Conservation (phyloP, 257 asterid genomes). For the Eustoma russellianum region DNA sequence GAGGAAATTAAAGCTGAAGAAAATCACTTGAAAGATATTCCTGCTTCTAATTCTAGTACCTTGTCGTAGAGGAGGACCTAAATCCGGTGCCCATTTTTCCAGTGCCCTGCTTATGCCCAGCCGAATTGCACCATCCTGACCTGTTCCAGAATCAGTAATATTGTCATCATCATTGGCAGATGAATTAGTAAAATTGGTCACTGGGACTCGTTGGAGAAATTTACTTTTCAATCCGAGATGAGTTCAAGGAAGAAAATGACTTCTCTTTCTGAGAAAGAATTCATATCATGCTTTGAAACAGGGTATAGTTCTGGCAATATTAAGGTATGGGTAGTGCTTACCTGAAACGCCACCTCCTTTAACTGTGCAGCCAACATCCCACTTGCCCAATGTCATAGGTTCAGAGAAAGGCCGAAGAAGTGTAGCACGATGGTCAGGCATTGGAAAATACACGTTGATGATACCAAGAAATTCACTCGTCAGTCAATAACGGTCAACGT, state of each 20-base stretch:
- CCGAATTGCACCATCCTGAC: conserved; percentile 95
- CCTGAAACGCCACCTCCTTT: conserved; percentile 98
- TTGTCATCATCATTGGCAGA: too few relatives aligned
- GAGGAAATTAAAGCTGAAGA: too few relatives aligned
- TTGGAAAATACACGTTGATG: conserved; percentile 84
- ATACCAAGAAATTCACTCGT: too few relatives aligned
- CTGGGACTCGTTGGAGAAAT: too few relatives aligned
- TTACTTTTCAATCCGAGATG: too few relatives aligned
- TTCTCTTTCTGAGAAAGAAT: neutral
- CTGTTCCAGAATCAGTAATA: conserved; percentile 23
- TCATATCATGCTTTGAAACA: too few relatives aligned
- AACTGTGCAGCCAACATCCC: conserved; percentile 79
- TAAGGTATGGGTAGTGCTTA: conserved; percentile 16
- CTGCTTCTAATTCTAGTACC: conserved; percentile 34
- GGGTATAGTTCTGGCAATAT: too few relatives aligned
- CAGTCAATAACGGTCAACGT: too few relatives aligned
- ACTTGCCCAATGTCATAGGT: conserved; percentile 80
- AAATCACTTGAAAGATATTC: neutral
- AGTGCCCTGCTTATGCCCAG: conserved; percentile 88
- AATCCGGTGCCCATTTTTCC: conserved; percentile 92
- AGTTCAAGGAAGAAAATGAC: too few relatives aligned
- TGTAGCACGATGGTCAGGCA: conserved; percentile 91
- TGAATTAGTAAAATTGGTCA: too few relatives aligned
- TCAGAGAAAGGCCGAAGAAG: conserved; percentile 92
- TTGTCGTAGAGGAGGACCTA: conserved; percentile 82